Evolutionary conservation across 192 early-diverging fungal genomes (phyloP).

Genomic region (Backusella parvicylindrica): DNA sequence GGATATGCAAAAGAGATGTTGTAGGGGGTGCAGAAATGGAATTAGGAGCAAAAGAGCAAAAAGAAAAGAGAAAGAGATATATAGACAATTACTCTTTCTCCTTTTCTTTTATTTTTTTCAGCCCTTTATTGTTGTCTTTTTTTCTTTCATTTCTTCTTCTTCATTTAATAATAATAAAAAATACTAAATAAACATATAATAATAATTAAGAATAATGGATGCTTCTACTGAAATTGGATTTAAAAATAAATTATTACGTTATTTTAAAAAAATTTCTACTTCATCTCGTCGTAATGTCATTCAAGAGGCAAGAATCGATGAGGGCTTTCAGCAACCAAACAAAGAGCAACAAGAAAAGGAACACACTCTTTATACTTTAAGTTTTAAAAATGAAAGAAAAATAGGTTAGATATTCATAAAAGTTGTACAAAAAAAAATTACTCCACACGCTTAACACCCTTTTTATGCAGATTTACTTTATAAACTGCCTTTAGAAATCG

Average conservation of each 20-base stretch:
- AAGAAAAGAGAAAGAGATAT: not conserved
- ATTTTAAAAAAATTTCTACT: not conserved
- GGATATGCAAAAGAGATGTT: not conserved
- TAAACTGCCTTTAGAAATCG: slow-evolving; percentile 16
- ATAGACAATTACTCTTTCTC: not conserved
- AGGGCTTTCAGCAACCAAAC: slow-evolving; percentile 4
- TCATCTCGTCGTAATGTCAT: slow-evolving; percentile 5
- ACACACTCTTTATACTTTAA: not conserved
- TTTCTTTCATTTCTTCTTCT: not conserved
- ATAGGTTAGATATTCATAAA: not conserved
- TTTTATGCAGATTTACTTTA: slow-evolving; percentile 17
- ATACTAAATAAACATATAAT: not conserved
- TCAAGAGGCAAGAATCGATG: slow-evolving; percentile 8
- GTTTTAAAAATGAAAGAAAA: not conserved
- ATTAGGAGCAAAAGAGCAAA: not conserved
- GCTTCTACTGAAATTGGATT: not conserved
- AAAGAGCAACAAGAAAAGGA: not conserved
- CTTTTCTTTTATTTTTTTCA: not conserved
- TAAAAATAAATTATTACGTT: not conserved
- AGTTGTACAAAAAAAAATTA: not conserved
- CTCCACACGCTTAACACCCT: not conserved
- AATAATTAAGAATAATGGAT: not conserved
- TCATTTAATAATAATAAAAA: not conserved
- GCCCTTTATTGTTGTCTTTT: not conserved
- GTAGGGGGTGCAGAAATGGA: not conserved